Evolutionary conservation across 768 basidiomycete genomes (phyloP).

Genomic region (Gymnopilus junonius): DNA sequence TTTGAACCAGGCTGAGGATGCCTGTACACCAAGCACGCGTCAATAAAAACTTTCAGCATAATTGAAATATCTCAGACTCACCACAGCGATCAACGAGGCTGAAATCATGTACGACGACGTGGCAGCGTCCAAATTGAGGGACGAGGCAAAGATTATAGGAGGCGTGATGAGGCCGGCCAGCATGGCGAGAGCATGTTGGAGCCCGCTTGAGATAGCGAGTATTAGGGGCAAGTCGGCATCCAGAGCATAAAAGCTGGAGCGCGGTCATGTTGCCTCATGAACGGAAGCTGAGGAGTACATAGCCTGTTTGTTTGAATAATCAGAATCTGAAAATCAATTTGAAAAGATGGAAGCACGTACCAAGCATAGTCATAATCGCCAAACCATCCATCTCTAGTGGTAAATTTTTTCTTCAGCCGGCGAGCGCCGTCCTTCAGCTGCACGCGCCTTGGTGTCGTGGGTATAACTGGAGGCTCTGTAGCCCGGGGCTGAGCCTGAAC

Average conservation of each 20-base stretch:
- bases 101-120: constrained; percentile 82
- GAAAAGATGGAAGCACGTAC: constrained; percentile 26
- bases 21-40: constrained; percentile 41
- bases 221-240: constrained; percentile 74
- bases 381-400: constrained; percentile 71
- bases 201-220: constrained; percentile 73
- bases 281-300: constrained; percentile 72
- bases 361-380: constrained; percentile 82
- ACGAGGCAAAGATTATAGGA: constrained; percentile 77
- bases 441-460: constrained; percentile 10
- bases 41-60: background rate
- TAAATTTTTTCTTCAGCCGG: constrained; percentile 35
- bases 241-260: constrained; percentile 78
- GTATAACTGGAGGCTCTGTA: constrained; percentile 1
- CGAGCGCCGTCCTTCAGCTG: constrained; percentile 19
- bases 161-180: constrained; percentile 83
- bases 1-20: constrained; percentile 77
- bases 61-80: constrained; percentile 32
- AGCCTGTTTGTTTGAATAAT: constrained; percentile 38
- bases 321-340: background rate
- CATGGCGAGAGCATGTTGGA: constrained; percentile 83
- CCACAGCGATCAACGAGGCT: constrained; percentile 79
- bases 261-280: constrained; percentile 40
- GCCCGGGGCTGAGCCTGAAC: constrained; percentile 18
- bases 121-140: constrained; percentile 58